These are phyloP conservation scores for Pleurotus cornucopiae DNA, from an alignment of 768 basidiomycete species.

Conservation along the genomic window DNA sequence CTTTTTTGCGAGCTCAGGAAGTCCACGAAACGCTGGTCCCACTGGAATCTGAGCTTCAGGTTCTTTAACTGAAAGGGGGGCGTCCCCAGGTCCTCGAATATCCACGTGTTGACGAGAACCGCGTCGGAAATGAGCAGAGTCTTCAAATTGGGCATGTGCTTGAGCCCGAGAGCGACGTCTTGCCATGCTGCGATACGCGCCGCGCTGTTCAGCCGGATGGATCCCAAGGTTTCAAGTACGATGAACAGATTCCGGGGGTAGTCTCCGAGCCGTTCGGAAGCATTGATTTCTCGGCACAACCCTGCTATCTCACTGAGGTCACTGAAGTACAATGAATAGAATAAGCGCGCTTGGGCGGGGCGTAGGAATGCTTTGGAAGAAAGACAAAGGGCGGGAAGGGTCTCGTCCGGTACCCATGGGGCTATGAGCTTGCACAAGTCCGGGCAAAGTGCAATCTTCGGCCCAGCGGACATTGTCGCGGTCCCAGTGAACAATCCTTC, in stretches of 20 bases:
- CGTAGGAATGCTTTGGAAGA: not conserved
- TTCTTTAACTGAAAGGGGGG: not conserved
- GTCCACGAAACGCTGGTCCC: not conserved
- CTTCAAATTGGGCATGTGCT: not conserved
- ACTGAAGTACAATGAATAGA: not conserved
- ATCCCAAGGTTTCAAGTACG: not conserved
- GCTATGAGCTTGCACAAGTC: not conserved
- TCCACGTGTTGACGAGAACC: not conserved
- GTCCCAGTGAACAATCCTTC: no score
- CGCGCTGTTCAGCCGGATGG: not conserved
- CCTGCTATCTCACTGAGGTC: not conserved
- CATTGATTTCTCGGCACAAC: not conserved
- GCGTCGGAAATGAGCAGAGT: not conserved
- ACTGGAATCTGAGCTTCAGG: not conserved
- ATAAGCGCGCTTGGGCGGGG: not conserved
- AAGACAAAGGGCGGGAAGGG: not conserved
- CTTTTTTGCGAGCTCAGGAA: not conserved
- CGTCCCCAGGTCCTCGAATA: not conserved
- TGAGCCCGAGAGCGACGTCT: not conserved
- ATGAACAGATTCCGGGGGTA: not conserved
- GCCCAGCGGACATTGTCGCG: not conserved
- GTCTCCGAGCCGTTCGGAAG: not conserved
- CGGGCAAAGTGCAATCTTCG: not conserved
- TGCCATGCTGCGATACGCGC: not conserved
- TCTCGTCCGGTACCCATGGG: not conserved